A percentile compares a stretch with the other conserved stretches of the same genome.
phyloP scores from a whole-genome alignment of 1,139 yeast species.

The Magnusiomyces suaveolens region DNA sequence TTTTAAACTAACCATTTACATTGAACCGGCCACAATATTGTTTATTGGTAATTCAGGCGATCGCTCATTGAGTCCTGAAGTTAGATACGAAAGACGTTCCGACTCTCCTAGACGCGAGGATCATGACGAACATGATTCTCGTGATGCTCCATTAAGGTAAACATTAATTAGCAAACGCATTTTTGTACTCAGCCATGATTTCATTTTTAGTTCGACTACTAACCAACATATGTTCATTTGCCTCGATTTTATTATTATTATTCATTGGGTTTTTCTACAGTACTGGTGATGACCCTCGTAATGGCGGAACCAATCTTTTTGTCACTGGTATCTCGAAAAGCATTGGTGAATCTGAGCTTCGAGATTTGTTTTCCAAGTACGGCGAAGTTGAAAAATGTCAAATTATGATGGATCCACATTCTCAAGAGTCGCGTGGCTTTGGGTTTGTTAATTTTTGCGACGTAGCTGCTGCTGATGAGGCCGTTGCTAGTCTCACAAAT shows the following conservation, averaged over 20 bases:
- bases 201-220: neutral
- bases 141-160: slow-evolving; percentile 1
- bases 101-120: slow-evolving; percentile 20
- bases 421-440: slow-evolving; percentile 34
- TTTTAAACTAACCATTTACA: too few relatives aligned
- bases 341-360: slow-evolving; percentile 28
- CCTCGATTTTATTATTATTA: too few relatives aligned
- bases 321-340: slow-evolving; percentile 33
- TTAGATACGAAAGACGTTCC: slow-evolving; percentile 22
- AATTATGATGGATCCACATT: slow-evolving; percentile 34
- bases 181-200: too few relatives aligned
- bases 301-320: slow-evolving; percentile 34
- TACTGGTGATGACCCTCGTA: slow-evolving; percentile 22
- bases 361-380: slow-evolving; percentile 28
- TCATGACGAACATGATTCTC: slow-evolving; percentile 6
- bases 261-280: neutral
- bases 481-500: slow-evolving; percentile 28
- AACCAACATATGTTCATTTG: neutral
- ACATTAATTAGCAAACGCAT: too few relatives aligned
- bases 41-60: too few relatives aligned
- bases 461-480: slow-evolving; percentile 29
- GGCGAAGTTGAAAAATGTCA: slow-evolving; percentile 32
- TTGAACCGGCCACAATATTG: too few relatives aligned
- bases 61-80: slow-evolving; percentile 18
- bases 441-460: slow-evolving; percentile 33